phyloP scores from a whole-genome alignment of 1,284 basidiomycete genomes.

The Cutaneotrichosporon sp. region DNA sequence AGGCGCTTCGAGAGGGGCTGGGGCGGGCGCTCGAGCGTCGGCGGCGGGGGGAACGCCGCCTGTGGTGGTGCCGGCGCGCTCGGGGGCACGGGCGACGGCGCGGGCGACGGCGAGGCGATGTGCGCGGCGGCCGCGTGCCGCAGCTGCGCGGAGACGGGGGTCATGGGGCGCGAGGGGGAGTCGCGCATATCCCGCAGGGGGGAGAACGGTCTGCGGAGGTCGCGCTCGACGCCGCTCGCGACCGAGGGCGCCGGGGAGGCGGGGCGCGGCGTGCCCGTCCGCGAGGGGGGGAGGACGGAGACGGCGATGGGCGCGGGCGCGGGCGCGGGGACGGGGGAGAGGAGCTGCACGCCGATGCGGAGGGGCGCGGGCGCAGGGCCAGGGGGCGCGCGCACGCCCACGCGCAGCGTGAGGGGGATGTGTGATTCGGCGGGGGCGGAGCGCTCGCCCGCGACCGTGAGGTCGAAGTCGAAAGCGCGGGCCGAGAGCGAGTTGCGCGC shows the following conservation, averaged over 20 bases:
- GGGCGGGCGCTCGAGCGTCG: slow-evolving; percentile 13
- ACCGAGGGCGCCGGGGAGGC: slow-evolving; percentile 15
- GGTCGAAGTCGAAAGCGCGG: slow-evolving; percentile 40
- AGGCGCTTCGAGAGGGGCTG: slow-evolving; percentile 10
- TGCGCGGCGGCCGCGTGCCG: slow-evolving; percentile 36
- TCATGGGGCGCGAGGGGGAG: slow-evolving; percentile 35
- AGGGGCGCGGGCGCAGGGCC: slow-evolving; percentile 19
- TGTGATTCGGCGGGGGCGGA: slow-evolving; percentile 29
- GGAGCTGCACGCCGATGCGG: slow-evolving; percentile 37
- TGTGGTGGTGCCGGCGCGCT: not conserved
- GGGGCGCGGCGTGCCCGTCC: slow-evolving; percentile 26
- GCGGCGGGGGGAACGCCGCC: slow-evolving; percentile 26
- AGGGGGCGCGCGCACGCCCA: slow-evolving; percentile 30
- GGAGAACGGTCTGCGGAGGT: slow-evolving; percentile 6
- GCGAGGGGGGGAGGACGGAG: slow-evolving; percentile 29
- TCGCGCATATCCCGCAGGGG: no score
- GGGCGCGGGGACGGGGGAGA: slow-evolving; percentile 21
- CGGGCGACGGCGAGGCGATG: slow-evolving; percentile 21
- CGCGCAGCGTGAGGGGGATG: slow-evolving; percentile 29
- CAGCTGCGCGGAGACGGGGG: slow-evolving; percentile 40
- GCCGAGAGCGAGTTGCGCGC: slow-evolving; percentile 10
- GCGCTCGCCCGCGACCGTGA: slow-evolving; percentile 27
- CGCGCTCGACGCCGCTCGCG: slow-evolving; percentile 11
- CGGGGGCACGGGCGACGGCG: slow-evolving; percentile 11
- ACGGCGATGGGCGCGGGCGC: slow-evolving; percentile 6